These are phyloP conservation scores for Trichoderma orchidacearum DNA, from an alignment of 495 filamentous ascomycete species.

Conservation along the genomic window DNA sequence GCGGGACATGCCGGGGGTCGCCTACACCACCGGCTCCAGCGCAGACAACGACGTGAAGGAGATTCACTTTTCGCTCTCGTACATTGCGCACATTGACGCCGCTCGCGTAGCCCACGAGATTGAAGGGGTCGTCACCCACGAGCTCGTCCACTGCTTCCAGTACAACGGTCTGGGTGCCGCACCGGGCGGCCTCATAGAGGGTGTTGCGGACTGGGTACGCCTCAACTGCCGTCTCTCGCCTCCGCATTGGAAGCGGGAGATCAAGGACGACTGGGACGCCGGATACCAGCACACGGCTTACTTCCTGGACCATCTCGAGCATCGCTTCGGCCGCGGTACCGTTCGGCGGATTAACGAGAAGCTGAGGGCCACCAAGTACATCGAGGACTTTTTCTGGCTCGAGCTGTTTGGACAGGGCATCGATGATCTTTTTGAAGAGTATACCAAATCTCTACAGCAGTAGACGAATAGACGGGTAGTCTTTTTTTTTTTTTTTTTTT, in stretches of 20 bases:
- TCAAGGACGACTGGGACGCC: conserved; percentile 56
- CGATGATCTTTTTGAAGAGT: conserved; percentile 61
- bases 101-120: conserved; percentile 48
- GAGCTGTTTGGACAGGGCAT: conserved; percentile 50
- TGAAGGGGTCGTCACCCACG: conserved; percentile 72
- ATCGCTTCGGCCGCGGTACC: conserved; percentile 51
- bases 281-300: conserved; percentile 91
- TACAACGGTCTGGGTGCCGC: conserved; percentile 49
- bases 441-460: conserved; percentile 21
- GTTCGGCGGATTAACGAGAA: conserved; percentile 64
- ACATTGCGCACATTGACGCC: conserved; percentile 41
- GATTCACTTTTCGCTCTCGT: conserved; percentile 74
- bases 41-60: conserved; percentile 88
- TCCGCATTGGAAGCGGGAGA: conserved; percentile 66
- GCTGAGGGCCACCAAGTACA: conserved; percentile 42
- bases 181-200: conserved; percentile 78
- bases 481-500: too few relatives aligned
- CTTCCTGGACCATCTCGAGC: conserved; percentile 68
- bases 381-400: conserved; percentile 56
- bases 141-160: conserved; percentile 95
- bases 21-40: conserved; percentile 74
- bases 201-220: conserved; percentile 88
- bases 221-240: conserved; percentile 59
- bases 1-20: conserved; percentile 65
- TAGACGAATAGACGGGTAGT: conserved; percentile 2